Evolutionary conservation across 768 basidiomycete genomes (phyloP).

Genomic region (Tylopilus sp.): DNA sequence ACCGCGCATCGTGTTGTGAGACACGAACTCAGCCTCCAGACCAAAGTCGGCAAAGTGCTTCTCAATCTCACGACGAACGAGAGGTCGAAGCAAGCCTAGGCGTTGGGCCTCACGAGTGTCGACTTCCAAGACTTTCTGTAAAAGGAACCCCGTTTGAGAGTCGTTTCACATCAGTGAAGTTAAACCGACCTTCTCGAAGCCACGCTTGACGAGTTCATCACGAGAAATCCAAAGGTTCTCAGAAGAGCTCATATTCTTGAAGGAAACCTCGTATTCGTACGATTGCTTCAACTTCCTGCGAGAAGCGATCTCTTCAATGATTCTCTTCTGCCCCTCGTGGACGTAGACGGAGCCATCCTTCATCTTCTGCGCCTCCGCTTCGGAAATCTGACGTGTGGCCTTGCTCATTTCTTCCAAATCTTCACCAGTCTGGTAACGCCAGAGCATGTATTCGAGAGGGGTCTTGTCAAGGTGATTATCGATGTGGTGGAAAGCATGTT

Average conservation of each 20-base stretch:
- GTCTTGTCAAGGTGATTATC: conserved; percentile 99
- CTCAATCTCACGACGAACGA: conserved; percentile 98
- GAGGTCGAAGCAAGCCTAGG: conserved; percentile 89
- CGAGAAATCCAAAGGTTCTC: conserved; percentile 98
- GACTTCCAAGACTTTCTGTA: conserved; percentile 91
- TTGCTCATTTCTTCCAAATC: conserved; percentile 96
- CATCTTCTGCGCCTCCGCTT: conserved; percentile 92
- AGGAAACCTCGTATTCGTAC: conserved; percentile 96
- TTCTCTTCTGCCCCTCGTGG: conserved; percentile 91
- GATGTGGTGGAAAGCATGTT: conserved; percentile 99
- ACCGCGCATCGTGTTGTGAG: conserved; percentile 99
- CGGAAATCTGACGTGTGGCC: conserved; percentile 82
- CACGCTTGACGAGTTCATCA: conserved; percentile 96
- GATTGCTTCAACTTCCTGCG: conserved; percentile 99
- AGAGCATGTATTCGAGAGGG: conserved; percentile 97
- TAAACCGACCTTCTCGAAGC: conserved; percentile 80
- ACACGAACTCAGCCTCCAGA: conserved; percentile 98
- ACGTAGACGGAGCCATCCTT: conserved; percentile 86
- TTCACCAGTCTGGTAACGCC: conserved; percentile 99
- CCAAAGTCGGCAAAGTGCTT: conserved; percentile 99
- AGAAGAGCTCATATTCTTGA: conserved; percentile 92
- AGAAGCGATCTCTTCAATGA: conserved; percentile 85
- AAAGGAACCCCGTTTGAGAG: background rate
- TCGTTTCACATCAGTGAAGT: background rate
- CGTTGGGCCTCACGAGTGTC: conserved; percentile 98